These are phyloP conservation scores for Berberis thunbergii DNA, from an alignment of 164 flowering plant species.

Conservation along the genomic window DNA sequence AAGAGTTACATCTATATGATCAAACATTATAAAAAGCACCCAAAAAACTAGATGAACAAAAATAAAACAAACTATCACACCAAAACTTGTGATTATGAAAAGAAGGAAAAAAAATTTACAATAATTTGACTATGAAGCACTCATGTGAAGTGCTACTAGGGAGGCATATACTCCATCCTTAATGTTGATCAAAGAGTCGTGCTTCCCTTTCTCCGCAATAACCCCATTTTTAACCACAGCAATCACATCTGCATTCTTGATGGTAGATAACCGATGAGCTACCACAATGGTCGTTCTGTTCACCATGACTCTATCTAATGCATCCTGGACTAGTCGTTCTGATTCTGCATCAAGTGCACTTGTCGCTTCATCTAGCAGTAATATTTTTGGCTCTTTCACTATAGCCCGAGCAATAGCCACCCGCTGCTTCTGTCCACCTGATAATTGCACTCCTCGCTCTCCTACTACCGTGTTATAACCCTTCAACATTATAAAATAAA, in stretches of 20 bases:
- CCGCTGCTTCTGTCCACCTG: slow-evolving; percentile 13
- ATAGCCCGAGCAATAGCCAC: slow-evolving; percentile 47
- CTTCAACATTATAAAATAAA: too few species aligned
- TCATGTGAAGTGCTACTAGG: slow-evolving; percentile 44
- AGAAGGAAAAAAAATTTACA: too few species aligned
- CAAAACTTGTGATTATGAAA: too few species aligned
- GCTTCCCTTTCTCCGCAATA: slow-evolving; percentile 47
- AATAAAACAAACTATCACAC: too few species aligned
- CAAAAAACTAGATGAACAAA: too few species aligned
- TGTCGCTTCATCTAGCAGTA: too few species aligned
- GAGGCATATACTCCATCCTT: slow-evolving; percentile 62
- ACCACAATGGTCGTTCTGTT: slow-evolving; percentile 65
- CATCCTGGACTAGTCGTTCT: slow-evolving; percentile 58
- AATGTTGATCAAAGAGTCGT: slow-evolving; percentile 41
- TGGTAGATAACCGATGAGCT: slow-evolving; percentile 70
- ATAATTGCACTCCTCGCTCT: slow-evolving; percentile 13
- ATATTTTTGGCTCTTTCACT: too few species aligned
- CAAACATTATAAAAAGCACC: too few species aligned
- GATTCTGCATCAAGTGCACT: slow-evolving; percentile 32
- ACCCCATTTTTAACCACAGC: neutral
- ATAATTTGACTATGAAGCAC: neutral
- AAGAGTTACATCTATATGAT: too few species aligned
- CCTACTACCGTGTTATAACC: too few species aligned
- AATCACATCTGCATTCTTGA: slow-evolving; percentile 9
- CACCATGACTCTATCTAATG: slow-evolving; percentile 27